Conservation (phyloP, 805 yeast species). For the Candida khao-thaluensis region DNA sequence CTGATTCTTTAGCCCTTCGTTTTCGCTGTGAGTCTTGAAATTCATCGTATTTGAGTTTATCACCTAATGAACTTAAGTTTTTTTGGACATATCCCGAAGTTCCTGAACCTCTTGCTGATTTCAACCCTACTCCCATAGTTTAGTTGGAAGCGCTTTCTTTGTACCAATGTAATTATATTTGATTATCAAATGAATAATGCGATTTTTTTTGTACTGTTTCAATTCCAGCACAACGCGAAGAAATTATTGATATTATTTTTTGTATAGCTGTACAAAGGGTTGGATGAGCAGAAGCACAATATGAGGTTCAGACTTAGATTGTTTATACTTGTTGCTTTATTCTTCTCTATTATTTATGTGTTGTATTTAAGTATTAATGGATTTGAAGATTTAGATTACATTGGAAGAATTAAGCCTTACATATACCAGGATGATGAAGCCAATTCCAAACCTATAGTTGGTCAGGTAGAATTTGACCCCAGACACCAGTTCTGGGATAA, state of each 20-base stretch:
- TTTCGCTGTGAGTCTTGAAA: slow-evolving; percentile 19
- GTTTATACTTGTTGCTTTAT: slow-evolving; percentile 1
- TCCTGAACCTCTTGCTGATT: slow-evolving; percentile 54
- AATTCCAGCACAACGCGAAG: no score
- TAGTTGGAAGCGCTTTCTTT: no score
- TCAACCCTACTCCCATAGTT: slow-evolving; percentile 14
- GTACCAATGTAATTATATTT: background rate
- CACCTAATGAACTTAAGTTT: slow-evolving; percentile 30
- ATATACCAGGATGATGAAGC: slow-evolving; percentile 6
- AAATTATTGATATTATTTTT: background rate
- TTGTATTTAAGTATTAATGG: slow-evolving; percentile 2
- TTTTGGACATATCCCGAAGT: slow-evolving; percentile 62
- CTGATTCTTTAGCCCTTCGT: slow-evolving; percentile 1
- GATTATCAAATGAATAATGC: background rate
- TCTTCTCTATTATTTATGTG: slow-evolving; percentile 3
- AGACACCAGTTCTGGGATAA: slow-evolving; percentile 29
- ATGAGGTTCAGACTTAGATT: slow-evolving; percentile 11
- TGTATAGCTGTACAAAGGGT: background rate
- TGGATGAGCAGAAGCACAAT: background rate
- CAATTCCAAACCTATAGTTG: slow-evolving; percentile 15
- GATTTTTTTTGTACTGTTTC: background rate
- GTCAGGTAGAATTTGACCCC: slow-evolving; percentile 14
- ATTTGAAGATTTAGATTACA: slow-evolving; percentile 6
- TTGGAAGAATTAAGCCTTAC: slow-evolving; percentile 7
- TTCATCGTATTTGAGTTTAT: slow-evolving; percentile 22